Conservation (phyloP, 352 stramenopile genomes). For the Globisporangium megalacanthum region DNA sequence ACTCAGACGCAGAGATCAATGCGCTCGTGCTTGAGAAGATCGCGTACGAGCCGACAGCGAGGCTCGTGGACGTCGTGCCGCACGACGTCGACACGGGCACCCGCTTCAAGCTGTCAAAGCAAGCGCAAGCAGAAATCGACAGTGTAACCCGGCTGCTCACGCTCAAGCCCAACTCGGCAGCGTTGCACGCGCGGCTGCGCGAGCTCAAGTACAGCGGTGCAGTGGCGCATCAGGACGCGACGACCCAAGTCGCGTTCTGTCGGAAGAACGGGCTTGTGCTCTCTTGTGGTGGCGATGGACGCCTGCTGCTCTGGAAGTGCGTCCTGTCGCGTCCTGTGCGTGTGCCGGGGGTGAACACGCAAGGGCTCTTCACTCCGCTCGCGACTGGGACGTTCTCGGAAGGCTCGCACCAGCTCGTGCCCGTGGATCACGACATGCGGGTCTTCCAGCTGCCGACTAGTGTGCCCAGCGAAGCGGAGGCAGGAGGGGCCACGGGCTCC, state of each 20-base stretch:
- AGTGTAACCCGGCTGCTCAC: conserved; percentile 39
- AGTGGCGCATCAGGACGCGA: conserved; percentile 36
- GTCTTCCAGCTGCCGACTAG: conserved; percentile 32
- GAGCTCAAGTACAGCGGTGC: conserved; percentile 52
- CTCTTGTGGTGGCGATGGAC: conserved; percentile 43
- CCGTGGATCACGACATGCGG: conserved; percentile 26
- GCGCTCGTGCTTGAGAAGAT: conserved; percentile 58
- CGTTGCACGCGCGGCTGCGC: conserved; percentile 30
- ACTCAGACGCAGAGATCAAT: conserved; percentile 56
- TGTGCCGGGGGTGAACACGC: conserved; percentile 52
- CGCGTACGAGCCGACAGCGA: conserved; percentile 44
- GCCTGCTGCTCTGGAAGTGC: conserved; percentile 50
- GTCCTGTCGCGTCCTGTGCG: conserved; percentile 42
- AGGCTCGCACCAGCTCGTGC: conserved; percentile 34
- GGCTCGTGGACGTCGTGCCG: conserved; percentile 56
- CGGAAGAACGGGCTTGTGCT: conserved; percentile 51
- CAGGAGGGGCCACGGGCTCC: not conserved
- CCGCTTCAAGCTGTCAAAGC: conserved; percentile 54
- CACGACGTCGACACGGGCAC: conserved; percentile 61
- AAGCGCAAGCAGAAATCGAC: conserved; percentile 52
- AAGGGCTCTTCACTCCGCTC: conserved; percentile 44
- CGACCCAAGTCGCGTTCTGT: conserved; percentile 45
- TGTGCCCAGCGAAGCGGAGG: conserved; percentile 24
- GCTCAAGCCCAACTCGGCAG: conserved; percentile 38
- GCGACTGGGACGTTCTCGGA: conserved; percentile 41